Percentiles rank a stretch among this genome's conserved stretches.
Evolutionary conservation across 495 filamentous ascomycete genomes (phyloP).

Genomic region (Trypethelium eluteriae): DNA sequence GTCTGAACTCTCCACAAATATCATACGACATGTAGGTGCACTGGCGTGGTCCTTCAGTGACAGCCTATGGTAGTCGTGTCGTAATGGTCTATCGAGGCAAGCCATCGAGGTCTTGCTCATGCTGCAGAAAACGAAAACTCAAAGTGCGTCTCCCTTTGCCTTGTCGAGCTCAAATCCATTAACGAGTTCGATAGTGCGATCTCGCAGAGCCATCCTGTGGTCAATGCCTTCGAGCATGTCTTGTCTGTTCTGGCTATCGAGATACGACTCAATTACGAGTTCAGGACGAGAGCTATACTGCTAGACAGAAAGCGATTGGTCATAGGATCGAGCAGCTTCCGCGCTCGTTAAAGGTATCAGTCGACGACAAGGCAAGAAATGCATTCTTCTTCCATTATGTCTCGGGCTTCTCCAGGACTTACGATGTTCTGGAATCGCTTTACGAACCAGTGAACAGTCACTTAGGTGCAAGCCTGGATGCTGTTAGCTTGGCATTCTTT

Average conservation of each 20-base stretch:
- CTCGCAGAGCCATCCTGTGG: neutral
- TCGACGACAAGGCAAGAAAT: conserved; percentile 20
- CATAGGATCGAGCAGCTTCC: neutral
- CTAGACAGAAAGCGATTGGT: conserved; percentile 16
- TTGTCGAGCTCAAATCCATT: neutral
- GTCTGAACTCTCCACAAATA: too few species aligned
- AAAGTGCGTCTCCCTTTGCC: neutral
- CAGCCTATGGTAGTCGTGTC: neutral
- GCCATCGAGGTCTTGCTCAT: neutral
- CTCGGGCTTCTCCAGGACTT: conserved; percentile 24
- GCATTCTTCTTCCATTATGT: conserved; percentile 29
- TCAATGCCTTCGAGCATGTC: neutral
- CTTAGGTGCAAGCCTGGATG: conserved; percentile 23
- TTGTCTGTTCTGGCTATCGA: conserved; percentile 23
- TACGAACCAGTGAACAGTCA: conserved; percentile 12
- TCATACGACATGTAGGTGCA: too few species aligned
- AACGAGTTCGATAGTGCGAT: neutral
- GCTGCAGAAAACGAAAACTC: neutral
- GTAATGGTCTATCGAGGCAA: conserved; percentile 4
- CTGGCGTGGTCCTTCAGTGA: too few species aligned
- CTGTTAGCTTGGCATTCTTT: conserved; percentile 28
- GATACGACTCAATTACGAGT: conserved; percentile 22
- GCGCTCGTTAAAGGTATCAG: neutral
- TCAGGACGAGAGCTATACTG: conserved; percentile 24
- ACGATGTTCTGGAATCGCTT: conserved; percentile 23